phyloP scores from a whole-genome alignment of 306 rosid genomes.

The Inga oerstediana region DNA sequence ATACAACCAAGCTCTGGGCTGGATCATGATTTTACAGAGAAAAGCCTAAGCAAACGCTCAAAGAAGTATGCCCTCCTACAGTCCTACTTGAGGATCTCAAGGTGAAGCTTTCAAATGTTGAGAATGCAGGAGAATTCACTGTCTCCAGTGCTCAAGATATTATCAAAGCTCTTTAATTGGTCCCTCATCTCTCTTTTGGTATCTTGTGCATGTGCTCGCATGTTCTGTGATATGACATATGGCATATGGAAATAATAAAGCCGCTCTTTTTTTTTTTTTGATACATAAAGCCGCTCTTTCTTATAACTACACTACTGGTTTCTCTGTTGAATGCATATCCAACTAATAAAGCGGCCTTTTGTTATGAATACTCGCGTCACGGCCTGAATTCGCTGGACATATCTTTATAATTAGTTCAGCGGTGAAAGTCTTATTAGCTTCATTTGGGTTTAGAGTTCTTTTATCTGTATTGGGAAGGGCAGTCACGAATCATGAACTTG shows the following conservation, averaged over 20 bases:
- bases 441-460: too few species aligned
- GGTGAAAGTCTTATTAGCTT: too few species aligned
- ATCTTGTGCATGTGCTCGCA: background rate
- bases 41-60: constrained; percentile 77
- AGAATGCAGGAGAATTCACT: constrained; percentile 78
- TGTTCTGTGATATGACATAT: background rate
- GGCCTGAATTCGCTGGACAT: too few species aligned
- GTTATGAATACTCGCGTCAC: too few species aligned
- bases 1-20: constrained; percentile 74
- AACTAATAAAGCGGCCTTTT: too few species aligned
- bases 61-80: constrained; percentile 64
- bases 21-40: constrained; percentile 80
- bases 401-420: too few species aligned
- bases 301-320: background rate
- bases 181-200: background rate
- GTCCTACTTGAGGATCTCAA: constrained; percentile 74
- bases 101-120: constrained; percentile 87
- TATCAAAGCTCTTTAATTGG: constrained; percentile 76
- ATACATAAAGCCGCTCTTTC: too few species aligned
- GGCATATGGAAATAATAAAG: too few species aligned
- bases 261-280: too few species aligned
- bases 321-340: too few species aligned
- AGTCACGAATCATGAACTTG: too few species aligned
- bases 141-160: constrained; percentile 89
- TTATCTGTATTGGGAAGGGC: too few species aligned